Evolutionary conservation across 2,329 filamentous ascomycete genomes (phyloP), one percentile per base, ranked within the genome.

Genomic region (Diaporthe citri): DNA sequence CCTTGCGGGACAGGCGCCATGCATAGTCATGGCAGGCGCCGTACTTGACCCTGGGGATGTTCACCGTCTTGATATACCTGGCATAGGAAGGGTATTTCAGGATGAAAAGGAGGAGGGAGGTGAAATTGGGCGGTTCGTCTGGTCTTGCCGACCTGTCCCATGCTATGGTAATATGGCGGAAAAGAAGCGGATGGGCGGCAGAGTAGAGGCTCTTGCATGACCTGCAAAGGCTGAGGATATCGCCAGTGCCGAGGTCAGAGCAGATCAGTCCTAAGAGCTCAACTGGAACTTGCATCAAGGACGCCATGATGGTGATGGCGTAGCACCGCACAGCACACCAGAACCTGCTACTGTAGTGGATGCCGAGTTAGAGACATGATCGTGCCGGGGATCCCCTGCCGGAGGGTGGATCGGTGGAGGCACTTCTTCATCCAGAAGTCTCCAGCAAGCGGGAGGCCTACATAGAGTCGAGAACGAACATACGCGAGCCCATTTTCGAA

Each of bases 181-280:
- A 48, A 13, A 66, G 60, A 5, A 48, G 25, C 20, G 60, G 28
- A 15, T 48, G 60, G 25, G 20, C 28, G 2, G 12, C 22, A 4
- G 41, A 13, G 20, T 36, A 48, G 4, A 66, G 28, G 28, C 41
- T 5, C 25, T 66, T 66, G 8, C 25, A 66, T 31, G 60, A 66
- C 28, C 20, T 48, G 41, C 60, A 66, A 17, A 66, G 25, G 48
- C 28, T 66, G 60, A 66, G 36, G 43, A 46, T 48, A n/a, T 66
- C 28, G 20, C 28, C 28, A 66, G 17, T 43, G 3, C 28, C 1
- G 10, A 66, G 60, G 2, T 17, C 43, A 34, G 60, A 34, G 60
- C 41, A n/a, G 28, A 48, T 22, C 41, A 3, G 10, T 15, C 12
- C 41, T 13, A 66, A 7, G 25, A 66, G 25, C 20, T 48, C 60